A percentile compares a stretch with the other conserved stretches of the same genome.
Conservation (phyloP, 2,329 filamentous ascomycete species). For the Claviceps humidiphila region DNA sequence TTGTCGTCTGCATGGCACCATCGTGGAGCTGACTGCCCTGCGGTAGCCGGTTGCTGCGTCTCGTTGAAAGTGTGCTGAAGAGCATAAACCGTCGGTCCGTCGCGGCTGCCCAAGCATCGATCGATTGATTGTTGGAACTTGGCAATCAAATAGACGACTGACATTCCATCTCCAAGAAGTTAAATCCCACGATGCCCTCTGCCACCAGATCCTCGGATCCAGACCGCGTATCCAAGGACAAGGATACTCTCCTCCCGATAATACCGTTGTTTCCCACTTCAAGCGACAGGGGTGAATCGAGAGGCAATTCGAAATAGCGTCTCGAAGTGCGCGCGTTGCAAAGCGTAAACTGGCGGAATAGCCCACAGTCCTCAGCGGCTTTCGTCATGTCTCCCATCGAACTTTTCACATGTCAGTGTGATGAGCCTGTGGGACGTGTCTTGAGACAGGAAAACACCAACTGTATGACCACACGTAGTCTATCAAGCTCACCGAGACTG, state of each 20-base stretch:
- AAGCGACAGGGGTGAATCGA: slow-evolving; percentile 27
- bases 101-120: background rate
- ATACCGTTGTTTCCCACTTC: slow-evolving; percentile 32
- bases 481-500: slow-evolving; percentile 7
- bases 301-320: slow-evolving; percentile 19
- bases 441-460: slow-evolving; percentile 14
- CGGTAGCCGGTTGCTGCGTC: too few relatives aligned
- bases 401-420: slow-evolving; percentile 12
- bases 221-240: slow-evolving; percentile 16
- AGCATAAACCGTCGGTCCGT: background rate
- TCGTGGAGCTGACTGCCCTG: too few relatives aligned
- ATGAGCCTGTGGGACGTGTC: background rate
- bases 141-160: background rate
- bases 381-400: slow-evolving; percentile 30
- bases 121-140: too few relatives aligned
- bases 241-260: slow-evolving; percentile 33
- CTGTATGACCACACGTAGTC: slow-evolving; percentile 31
- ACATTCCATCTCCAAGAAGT: slow-evolving; percentile 18
- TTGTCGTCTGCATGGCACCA: too few relatives aligned
- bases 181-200: slow-evolving; percentile 38
- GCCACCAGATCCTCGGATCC: slow-evolving; percentile 23
- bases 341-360: slow-evolving; percentile 26
- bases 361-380: slow-evolving; percentile 26
- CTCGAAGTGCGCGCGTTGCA: slow-evolving; percentile 6
- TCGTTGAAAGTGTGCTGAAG: background rate